Evolutionary conservation across 2,329 filamentous ascomycete genomes (phyloP).

Genomic region (Penicillium sp.): DNA sequence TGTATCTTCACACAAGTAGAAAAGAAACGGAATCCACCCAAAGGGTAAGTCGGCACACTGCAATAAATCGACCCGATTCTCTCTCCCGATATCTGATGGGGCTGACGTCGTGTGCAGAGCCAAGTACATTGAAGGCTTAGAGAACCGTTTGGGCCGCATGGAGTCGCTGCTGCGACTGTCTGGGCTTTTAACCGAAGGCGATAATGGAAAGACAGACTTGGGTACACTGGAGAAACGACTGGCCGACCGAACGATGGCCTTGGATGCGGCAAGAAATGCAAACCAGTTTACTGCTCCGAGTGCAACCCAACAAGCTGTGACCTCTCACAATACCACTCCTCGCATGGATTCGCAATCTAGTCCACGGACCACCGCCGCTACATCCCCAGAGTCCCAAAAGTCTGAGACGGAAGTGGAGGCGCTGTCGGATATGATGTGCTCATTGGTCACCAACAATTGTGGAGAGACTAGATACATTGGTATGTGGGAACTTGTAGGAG

Average conservation of each 20-base stretch:
- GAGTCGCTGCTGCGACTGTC: slow-evolving; percentile 86
- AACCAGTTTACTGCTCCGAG: slow-evolving; percentile 29
- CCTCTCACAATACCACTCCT: slow-evolving; percentile 48
- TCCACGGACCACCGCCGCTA: slow-evolving; percentile 53
- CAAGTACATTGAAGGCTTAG: slow-evolving; percentile 95
- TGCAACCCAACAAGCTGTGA: slow-evolving; percentile 32
- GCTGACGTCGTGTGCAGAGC: slow-evolving; percentile 58
- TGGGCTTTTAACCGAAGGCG: slow-evolving; percentile 81
- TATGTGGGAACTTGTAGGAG: slow-evolving; percentile 41
- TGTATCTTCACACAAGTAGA: slow-evolving; percentile 97
- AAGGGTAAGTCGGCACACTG: slow-evolving; percentile 66
- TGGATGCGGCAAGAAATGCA: slow-evolving; percentile 39
- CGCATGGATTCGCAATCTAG: slow-evolving; percentile 50
- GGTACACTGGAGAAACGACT: slow-evolving; percentile 80
- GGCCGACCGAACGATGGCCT: slow-evolving; percentile 50
- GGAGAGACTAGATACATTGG: slow-evolving; percentile 96
- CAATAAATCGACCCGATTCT: neutral
- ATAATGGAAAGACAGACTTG: slow-evolving; percentile 81
- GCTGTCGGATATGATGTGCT: slow-evolving; percentile 98
- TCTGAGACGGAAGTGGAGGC: slow-evolving; percentile 75
- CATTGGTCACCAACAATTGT: slow-evolving; percentile 88
- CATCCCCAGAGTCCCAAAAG: slow-evolving; percentile 56
- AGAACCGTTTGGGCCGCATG: slow-evolving; percentile 94
- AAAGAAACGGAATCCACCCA: slow-evolving; percentile 96
- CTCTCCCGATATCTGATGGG: neutral